Base-by-base conservation (phyloP, 2,329 filamentous ascomycete species). In the Botrytis cinerea region DNA sequence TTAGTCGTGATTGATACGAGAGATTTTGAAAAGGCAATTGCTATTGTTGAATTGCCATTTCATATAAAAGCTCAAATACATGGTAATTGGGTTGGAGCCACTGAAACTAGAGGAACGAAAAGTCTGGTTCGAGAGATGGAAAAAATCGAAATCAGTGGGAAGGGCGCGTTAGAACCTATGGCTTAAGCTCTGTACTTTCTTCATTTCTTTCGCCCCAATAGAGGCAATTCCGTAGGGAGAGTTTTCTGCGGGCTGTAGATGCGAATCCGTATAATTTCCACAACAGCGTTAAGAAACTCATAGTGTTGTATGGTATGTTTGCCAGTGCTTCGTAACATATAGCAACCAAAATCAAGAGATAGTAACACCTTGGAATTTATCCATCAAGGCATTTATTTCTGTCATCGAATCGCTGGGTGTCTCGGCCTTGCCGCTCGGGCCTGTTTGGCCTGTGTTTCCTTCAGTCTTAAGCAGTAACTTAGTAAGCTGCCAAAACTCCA, bases 1-100 rank as follows among this genome's bases (percentile, higher is more conserved):
- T 22, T 75, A 80, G 18, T 80, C 78, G 81, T 86, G 7, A 79
- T 86, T 51, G 79, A 80, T 10, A 74, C 74, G 43, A 76, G 78
- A 43, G 75, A 82, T 35, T 74, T 76, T 10, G 75, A 78, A 43
- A 79, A 83, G 0, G 83, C 81, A 0, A 38, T 80, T 40, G 81
- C 81, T 2, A 75, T 80, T 12, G 76, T 81, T 9, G 71, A 78
- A 40, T 64, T 82, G 32, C 81, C 81, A 2, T 77, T 82, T 63
- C 77, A 77, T 43, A 80, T 74, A 14, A 71, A 70, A 38, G 46
- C 51, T 22, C 68, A 72, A 54, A 28, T 75, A 70, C 69, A 77
- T 67, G 81, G 81, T 0, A 82, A 81, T 73, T 82, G 78, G 78
- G 78, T 80, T 66, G 71, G 62, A 25, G 64, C 63, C 16, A 70